Evolutionary conservation across 805 yeast species (phyloP), one percentile per base, ranked within the genome.

Genomic region (Candida oleophila): DNA sequence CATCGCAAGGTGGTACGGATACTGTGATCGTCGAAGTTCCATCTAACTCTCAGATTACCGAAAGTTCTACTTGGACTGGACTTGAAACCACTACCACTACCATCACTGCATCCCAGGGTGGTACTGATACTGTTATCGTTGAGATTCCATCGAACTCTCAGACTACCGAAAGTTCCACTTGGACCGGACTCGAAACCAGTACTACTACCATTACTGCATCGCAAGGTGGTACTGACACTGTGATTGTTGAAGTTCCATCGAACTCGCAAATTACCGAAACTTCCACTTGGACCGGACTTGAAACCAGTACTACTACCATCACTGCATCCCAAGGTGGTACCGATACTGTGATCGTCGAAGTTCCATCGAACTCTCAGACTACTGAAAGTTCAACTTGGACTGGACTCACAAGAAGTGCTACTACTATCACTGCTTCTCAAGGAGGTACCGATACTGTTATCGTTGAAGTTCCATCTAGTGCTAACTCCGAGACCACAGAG

Each of bases 381-480:
- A 19, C 41, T 5, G 15, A 20, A 4, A 44, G 43, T 4, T 16
- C 43, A 12, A 44, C 43, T 3, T 44, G 47, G 47, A 42, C 50
- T 15, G 49, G 50, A 3, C 35, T 46, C 2, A 16, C 33, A 19
- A 30, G 37, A 15, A 25, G n/a, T n/a, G 46, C 46, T 2, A 14
- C 40, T 9, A 38, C 49, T 16, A 39, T 43, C 3, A 50, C 48
- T 2, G 44, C 35, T 20, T 33, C 43, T 9, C 28, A 21, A 14
- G 46, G 42, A 3, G 47, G 28, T 3, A 46, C 46, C 19, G 44
- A 18, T 3, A 36, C 50, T 20, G 51, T 45, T 3, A 25, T 49
- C 4, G 48, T 53, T 3, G 51, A 51, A 3, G 50, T 49, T 21
- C 56, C 47, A 34, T 49, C n/a, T n/a, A n/a, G n/a, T n/a, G n/a